phyloP scores from a whole-genome alignment of 495 filamentous ascomycete species.

The Talaromyces trachyspermus region DNA sequence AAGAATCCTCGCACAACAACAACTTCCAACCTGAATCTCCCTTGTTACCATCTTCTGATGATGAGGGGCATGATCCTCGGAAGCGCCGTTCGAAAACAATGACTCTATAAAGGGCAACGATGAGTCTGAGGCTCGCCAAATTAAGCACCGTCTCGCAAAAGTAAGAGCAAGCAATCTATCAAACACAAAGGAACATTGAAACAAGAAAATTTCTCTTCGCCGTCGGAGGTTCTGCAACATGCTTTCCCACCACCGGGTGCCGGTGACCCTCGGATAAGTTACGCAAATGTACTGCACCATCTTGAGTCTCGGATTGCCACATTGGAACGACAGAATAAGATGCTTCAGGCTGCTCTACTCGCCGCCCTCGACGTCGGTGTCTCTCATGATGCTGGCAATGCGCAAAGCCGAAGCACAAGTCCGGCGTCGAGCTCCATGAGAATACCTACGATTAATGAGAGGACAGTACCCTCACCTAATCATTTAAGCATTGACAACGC shows the following conservation, averaged over 20 bases:
- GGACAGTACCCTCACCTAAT: background rate
- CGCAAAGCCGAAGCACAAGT: slow-evolving; percentile 1
- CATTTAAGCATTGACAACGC: background rate
- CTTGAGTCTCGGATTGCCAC: slow-evolving; percentile 35
- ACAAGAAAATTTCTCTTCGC: background rate
- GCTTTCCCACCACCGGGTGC: background rate
- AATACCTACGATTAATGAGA: slow-evolving; percentile 6
- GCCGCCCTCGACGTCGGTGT: slow-evolving; percentile 25
- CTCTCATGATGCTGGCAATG: slow-evolving; percentile 4
- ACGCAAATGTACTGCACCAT: background rate
- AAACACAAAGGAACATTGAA: background rate
- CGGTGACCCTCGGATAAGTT: background rate
- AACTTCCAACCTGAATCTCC: slow-evolving; percentile 23
- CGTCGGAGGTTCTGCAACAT: background rate
- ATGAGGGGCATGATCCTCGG: slow-evolving; percentile 16
- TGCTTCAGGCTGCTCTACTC: slow-evolving; percentile 39
- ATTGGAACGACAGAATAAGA: slow-evolving; percentile 38
- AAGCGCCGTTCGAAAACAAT: no score
- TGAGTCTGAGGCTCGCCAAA: no score
- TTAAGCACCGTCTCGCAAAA: no score
- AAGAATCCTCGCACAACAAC: background rate
- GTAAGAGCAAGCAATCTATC: background rate
- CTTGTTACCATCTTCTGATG: slow-evolving; percentile 34
- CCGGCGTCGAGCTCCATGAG: slow-evolving; percentile 1
- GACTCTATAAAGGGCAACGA: no score